A percentile compares a stretch with the other conserved stretches of the same genome.
Evolutionary conservation across 1,284 basidiomycete species (phyloP).

Genomic region (Mycena sp.): DNA sequence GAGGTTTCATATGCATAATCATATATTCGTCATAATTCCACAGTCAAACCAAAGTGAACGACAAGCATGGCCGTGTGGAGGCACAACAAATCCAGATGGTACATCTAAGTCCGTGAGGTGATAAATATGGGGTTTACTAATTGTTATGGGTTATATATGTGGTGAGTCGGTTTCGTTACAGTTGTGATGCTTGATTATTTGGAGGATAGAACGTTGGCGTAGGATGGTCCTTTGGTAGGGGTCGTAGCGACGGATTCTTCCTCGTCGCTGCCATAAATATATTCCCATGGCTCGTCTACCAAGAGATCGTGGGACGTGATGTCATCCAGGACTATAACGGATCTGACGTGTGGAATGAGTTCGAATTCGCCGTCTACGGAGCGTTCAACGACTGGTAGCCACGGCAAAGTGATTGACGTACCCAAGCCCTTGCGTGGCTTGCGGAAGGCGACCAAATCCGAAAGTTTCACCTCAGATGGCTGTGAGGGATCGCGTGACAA

Average conservation of each 20-base stretch:
- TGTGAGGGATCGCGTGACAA: constrained; percentile 22
- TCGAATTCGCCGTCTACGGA: constrained; percentile 59
- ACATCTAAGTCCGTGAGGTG: constrained; percentile 29
- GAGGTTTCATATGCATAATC: constrained; percentile 20
- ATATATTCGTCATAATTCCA: constrained; percentile 26
- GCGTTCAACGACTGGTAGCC: neutral
- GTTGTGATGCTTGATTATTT: constrained; percentile 22
- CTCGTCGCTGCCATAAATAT: constrained; percentile 50
- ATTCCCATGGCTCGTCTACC: constrained; percentile 67
- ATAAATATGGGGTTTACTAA: constrained; percentile 21
- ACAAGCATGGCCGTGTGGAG: constrained; percentile 12
- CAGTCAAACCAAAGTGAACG: neutral
- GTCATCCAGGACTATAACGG: constrained; percentile 66
- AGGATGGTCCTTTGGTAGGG: constrained; percentile 22
- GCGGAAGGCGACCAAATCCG: constrained; percentile 51
- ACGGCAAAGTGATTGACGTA: constrained; percentile 32
- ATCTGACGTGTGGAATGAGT: constrained; percentile 55
- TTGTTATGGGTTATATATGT: constrained; percentile 1
- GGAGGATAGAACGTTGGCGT: constrained; percentile 23
- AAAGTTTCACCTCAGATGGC: constrained; percentile 52
- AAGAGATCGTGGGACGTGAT: constrained; percentile 40
- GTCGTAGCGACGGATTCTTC: constrained; percentile 36
- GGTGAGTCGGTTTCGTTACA: constrained; percentile 22
- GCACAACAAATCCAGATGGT: constrained; percentile 27
- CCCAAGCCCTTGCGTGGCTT: constrained; percentile 53